These are phyloP conservation scores for Lagenidium sp. DNA, from an alignment of 352 stramenopile species.

Conservation along the genomic window DNA sequence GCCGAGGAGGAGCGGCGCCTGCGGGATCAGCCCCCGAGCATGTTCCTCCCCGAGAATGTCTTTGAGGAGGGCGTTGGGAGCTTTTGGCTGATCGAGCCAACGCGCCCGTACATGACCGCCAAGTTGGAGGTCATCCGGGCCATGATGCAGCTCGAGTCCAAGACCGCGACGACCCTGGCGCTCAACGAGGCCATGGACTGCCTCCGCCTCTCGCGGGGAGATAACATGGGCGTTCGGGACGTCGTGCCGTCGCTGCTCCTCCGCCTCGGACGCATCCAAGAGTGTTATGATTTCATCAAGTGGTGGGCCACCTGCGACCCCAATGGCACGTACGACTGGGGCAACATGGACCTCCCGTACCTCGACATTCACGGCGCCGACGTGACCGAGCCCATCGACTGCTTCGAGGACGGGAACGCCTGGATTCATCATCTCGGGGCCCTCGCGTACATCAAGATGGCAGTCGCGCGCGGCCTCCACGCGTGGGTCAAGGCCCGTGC, in stretches of 20 bases:
- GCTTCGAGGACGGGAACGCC: not conserved
- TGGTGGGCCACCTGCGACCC: not conserved
- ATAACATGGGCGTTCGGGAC: conserved; percentile 1
- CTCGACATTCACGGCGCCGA: not conserved
- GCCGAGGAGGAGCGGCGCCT: not conserved
- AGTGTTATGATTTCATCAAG: not conserved
- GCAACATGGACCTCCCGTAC: not conserved
- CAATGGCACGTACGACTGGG: not conserved
- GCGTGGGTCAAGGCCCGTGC: not conserved
- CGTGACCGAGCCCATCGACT: not conserved
- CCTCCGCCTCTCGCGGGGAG: not conserved
- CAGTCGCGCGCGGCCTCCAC: not conserved
- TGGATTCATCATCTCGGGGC: not conserved
- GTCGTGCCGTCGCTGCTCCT: not conserved
- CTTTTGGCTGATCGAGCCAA: not conserved
- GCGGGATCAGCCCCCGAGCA: not conserved
- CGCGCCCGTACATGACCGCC: conserved; percentile 1
- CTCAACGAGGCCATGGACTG: not conserved
- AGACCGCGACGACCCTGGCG: not conserved
- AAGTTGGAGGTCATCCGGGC: not conserved
- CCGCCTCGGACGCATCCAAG: not conserved
- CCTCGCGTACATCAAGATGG: conserved; percentile 2
- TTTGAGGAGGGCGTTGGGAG: not conserved
- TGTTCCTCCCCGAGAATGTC: too few relatives aligned
- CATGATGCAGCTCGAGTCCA: not conserved